A percentile compares a stretch with the other conserved stretches of the same genome.
These are phyloP conservation scores for Boletus vermiculosoides DNA, from an alignment of 768 basidiomycete genomes.

Conservation along the genomic window DNA sequence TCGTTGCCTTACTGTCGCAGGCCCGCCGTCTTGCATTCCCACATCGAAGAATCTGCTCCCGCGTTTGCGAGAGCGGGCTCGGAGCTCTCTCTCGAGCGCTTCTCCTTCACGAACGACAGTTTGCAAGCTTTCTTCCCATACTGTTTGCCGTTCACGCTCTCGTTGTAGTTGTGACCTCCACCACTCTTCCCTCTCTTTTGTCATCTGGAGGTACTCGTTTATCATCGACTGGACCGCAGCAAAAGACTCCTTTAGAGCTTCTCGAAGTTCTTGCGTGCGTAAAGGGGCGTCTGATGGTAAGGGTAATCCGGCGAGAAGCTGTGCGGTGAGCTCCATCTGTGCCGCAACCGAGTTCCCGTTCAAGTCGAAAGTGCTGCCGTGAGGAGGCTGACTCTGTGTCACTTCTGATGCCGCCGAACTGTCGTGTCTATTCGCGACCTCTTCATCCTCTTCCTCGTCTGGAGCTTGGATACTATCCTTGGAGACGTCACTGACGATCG, in stretches of 20 bases:
- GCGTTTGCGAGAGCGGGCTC: constrained; percentile 54
- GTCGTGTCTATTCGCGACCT: constrained; percentile 39
- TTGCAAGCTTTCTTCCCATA: constrained; percentile 92
- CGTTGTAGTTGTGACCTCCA: constrained; percentile 63
- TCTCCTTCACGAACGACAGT: constrained; percentile 86
- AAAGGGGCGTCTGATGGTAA: constrained; percentile 30
- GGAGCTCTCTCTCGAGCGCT: constrained; percentile 75
- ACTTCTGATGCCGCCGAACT: constrained; percentile 47
- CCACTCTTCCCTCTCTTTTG: constrained; percentile 77
- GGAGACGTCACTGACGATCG: constrained; percentile 2
- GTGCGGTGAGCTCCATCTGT: constrained; percentile 74
- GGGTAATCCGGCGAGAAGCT: constrained; percentile 55
- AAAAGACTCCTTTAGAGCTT: constrained; percentile 62
- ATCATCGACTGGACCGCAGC: constrained; percentile 54
- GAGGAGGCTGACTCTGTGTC: constrained; percentile 47
- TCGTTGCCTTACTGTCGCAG: constrained; percentile 20
- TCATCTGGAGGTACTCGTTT: constrained; percentile 68
- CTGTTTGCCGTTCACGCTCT: constrained; percentile 58
- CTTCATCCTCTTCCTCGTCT: constrained; percentile 30
- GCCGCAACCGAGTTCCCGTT: constrained; percentile 68
- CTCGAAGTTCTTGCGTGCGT: constrained; percentile 36
- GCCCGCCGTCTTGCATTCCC: constrained; percentile 23
- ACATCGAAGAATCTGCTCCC: constrained; percentile 56
- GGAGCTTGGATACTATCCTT: constrained; percentile 27
- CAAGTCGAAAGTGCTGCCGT: constrained; percentile 57